Base-by-base conservation (phyloP, 1,284 basidiomycete genomes). In the Irpex lacteus region DNA sequence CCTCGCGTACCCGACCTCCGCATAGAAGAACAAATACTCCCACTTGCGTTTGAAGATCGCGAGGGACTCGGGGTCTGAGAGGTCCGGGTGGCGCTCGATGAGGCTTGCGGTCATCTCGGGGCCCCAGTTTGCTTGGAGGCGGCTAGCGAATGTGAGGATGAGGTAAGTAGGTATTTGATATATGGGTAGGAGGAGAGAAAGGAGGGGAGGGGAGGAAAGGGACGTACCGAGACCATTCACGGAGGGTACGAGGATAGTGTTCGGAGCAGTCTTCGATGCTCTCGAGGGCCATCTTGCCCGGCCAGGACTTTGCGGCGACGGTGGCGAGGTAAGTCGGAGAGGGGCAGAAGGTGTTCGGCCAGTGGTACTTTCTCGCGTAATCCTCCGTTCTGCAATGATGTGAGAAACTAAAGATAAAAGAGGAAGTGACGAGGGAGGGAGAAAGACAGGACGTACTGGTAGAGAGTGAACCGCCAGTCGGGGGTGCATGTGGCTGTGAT, bases 401-500 rank as follows among this genome's bases (percentile, higher is more conserved):
- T 32, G 50, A 38, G 44, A 34, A 55, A 40, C 47, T 21, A 4
- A 9, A 18, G n/a, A n/a, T n/a, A n/a, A n/a, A n/a, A 34, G 32
- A 34, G 32, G 40, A 40, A 4, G 37, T 32, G 47, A 55, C 5
- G 19, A 60, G 44, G 56, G 49, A 2, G 59, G 60, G n/a, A 36
- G 5, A 3, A 47, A 21, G 34, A 18, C 36, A 32, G 15, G 55
- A 69, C 68, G 58, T 58, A 73, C 73, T 72, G 71, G 64, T 71
- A 71, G 15, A 59, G 40, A 1, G 68, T 66, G 59, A 70, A 70
- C 1, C 82, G 73, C 7, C 71, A 71, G 69, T 84, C 82, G 3
- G 82, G 82, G 61, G 81, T 81, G n/a, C 83, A 82, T 66, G 82
- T 82, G 58, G 81, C 79, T 65, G 82, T 82, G 64, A 84, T 78